A percentile compares a stretch with the other conserved stretches of the same genome.
These are phyloP conservation scores for Erysiphe pulchra DNA, from an alignment of 2,329 filamentous ascomycete genomes.

Conservation along the genomic window DNA sequence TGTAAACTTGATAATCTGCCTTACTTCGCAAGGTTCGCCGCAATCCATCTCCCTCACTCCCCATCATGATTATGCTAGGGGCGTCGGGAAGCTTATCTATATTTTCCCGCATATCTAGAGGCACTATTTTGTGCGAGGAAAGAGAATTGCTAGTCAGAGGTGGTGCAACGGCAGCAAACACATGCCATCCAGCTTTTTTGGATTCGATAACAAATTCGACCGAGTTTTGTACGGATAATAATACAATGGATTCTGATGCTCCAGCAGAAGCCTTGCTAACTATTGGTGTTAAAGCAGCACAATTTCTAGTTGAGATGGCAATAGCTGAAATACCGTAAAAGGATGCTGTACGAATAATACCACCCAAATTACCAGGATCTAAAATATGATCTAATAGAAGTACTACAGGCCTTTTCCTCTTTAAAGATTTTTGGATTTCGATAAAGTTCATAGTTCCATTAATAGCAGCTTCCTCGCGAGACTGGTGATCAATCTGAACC, in stretches of 20 bases:
- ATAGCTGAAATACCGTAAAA: conserved; percentile 81
- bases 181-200: conserved; percentile 47
- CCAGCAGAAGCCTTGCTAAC: conserved; percentile 74
- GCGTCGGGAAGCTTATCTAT: no score
- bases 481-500: conserved; percentile 38
- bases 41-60: no score
- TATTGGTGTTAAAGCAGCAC: conserved; percentile 48
- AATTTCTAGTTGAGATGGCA: conserved; percentile 45
- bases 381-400: conserved; percentile 51
- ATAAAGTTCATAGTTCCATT: conserved; percentile 40
- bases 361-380: conserved; percentile 77
- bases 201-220: conserved; percentile 44
- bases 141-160: no score
- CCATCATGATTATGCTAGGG: no score
- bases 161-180: conserved; percentile 48
- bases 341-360: conserved; percentile 64
- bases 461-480: conserved; percentile 43
- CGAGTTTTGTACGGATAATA: conserved; percentile 45
- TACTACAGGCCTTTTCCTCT: conserved; percentile 37
- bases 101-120: no score
- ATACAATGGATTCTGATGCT: conserved; percentile 52
- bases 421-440: conserved; percentile 5
- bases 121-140: no score
- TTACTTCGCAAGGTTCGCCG: no score
- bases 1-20: no score